These are phyloP conservation scores for Triticum urartu DNA, from an alignment of 176 grass and related monocot genomes.

Conservation along the genomic window DNA sequence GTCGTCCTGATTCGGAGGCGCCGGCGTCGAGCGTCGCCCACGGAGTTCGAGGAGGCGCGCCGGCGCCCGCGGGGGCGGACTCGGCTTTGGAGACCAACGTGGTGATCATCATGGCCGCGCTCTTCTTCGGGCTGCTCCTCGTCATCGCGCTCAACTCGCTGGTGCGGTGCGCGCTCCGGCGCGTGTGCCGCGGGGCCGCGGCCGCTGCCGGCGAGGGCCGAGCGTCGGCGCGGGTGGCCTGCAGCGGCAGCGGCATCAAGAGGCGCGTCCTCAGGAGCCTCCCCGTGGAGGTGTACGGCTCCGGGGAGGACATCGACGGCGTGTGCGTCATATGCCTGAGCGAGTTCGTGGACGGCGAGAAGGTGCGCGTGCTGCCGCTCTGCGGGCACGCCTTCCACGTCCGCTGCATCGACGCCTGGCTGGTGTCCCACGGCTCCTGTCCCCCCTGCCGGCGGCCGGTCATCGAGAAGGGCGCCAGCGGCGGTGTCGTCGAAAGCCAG, in stretches of 20 bases:
- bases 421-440: conserved; percentile 42
- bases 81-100: conserved; percentile 60
- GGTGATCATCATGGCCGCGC: conserved; percentile 70
- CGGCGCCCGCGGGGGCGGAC: background rate
- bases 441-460: conserved; percentile 58
- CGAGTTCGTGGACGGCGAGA: conserved; percentile 40
- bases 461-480: background rate
- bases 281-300: conserved; percentile 56
- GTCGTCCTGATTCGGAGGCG: background rate
- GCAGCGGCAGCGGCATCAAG: conserved; percentile 46
- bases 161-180: conserved; percentile 53
- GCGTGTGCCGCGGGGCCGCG: background rate
- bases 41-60: background rate
- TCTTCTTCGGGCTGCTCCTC: conserved; percentile 58
- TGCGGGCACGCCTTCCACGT: too few species aligned
- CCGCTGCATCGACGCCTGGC: too few species aligned
- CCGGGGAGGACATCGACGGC: conserved; percentile 7
- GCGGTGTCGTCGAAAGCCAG: background rate
- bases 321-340: conserved; percentile 76
- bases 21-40: background rate
- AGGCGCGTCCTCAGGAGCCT: conserved; percentile 57
- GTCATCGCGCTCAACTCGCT: conserved; percentile 54
- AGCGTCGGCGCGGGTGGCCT: background rate
- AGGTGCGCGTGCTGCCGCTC: too few species aligned
- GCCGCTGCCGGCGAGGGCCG: background rate